phyloP scores from a whole-genome alignment of 371 early-diverging fungal species.

The Saksenaea oblongispora region DNA sequence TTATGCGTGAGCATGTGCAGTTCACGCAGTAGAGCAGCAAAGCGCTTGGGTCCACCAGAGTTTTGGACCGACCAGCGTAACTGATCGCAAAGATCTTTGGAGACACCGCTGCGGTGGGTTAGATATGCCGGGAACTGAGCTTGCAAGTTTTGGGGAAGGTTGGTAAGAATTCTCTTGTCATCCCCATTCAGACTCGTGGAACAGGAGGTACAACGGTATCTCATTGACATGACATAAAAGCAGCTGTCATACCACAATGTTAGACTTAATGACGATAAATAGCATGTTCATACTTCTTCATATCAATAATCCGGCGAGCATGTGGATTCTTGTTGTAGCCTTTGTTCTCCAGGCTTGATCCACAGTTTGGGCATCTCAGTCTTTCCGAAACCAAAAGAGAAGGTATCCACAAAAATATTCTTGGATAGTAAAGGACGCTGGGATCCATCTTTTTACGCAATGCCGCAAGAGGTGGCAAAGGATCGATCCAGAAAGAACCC shows the following conservation, averaged over 20 bases:
- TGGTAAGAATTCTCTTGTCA: not conserved
- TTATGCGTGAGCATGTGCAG: too few relatives aligned
- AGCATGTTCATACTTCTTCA: not conserved
- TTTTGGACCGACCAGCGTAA: too few relatives aligned
- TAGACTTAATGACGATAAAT: not conserved
- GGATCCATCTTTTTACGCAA: not conserved
- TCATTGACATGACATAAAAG: constrained; percentile 19
- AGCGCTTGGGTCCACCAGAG: too few relatives aligned
- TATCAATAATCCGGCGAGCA: constrained; percentile 6
- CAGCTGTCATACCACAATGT: not conserved
- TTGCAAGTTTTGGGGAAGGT: not conserved
- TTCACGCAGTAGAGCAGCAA: too few relatives aligned
- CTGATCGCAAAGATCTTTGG: too few relatives aligned
- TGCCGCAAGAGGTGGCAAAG: too few relatives aligned
- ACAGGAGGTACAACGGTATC: constrained; percentile 3
- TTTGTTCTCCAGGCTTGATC: not conserved
- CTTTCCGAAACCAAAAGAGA: not conserved
- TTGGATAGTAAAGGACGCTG: not conserved
- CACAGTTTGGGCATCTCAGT: constrained; percentile 5
- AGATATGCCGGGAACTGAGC: not conserved
- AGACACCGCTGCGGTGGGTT: not conserved
- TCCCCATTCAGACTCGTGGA: not conserved
- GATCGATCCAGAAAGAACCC: too few relatives aligned
- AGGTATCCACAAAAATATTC: constrained; percentile 8
- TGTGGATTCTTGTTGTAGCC: constrained; percentile 3